These are phyloP conservation scores for Stemphylium lycopersici DNA, from an alignment of 2,329 filamentous ascomycete genomes.

Conservation along the genomic window DNA sequence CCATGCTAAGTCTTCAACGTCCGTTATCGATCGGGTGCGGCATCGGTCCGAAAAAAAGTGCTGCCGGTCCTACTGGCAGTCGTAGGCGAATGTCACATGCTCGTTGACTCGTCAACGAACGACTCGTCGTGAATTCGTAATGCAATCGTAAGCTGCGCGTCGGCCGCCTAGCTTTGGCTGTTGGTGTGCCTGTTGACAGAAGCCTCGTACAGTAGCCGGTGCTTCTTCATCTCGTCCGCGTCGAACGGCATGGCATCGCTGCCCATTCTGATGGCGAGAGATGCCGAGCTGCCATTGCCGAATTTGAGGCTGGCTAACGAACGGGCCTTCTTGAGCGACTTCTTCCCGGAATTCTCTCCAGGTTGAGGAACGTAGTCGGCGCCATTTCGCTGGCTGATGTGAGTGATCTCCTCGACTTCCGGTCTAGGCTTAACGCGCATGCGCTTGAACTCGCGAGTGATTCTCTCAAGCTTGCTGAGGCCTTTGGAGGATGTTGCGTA, in stretches of 20 bases:
- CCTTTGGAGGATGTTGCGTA: constrained; percentile 34
- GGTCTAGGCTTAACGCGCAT: constrained; percentile 61
- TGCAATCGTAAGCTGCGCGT: constrained; percentile 3
- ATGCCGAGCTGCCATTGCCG: constrained; percentile 40
- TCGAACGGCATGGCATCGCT: constrained; percentile 45
- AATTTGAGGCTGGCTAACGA: constrained; percentile 43
- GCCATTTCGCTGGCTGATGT: constrained; percentile 31
- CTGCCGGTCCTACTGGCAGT: not conserved
- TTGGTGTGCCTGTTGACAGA: constrained; percentile 22
- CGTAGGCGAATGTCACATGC: constrained; percentile 12
- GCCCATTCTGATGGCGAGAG: constrained; percentile 39
- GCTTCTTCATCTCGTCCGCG: constrained; percentile 46
- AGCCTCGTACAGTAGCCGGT: constrained; percentile 45
- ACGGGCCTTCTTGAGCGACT: constrained; percentile 45
- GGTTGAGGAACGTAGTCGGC: constrained; percentile 23
- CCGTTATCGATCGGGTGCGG: constrained; percentile 4
- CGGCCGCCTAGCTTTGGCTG: constrained; percentile 8
- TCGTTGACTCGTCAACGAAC: constrained; percentile 23
- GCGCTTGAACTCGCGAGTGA: constrained; percentile 64
- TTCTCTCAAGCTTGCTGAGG: constrained; percentile 63
- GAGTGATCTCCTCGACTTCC: constrained; percentile 57
- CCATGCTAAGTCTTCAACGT: constrained; percentile 3
- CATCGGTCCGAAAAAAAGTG: constrained; percentile 8
- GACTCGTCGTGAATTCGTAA: constrained; percentile 27
- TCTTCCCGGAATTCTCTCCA: constrained; percentile 38